Evolutionary conservation across 2,329 filamentous ascomycete species (phyloP).

Genomic region (Phialophora tarda): DNA sequence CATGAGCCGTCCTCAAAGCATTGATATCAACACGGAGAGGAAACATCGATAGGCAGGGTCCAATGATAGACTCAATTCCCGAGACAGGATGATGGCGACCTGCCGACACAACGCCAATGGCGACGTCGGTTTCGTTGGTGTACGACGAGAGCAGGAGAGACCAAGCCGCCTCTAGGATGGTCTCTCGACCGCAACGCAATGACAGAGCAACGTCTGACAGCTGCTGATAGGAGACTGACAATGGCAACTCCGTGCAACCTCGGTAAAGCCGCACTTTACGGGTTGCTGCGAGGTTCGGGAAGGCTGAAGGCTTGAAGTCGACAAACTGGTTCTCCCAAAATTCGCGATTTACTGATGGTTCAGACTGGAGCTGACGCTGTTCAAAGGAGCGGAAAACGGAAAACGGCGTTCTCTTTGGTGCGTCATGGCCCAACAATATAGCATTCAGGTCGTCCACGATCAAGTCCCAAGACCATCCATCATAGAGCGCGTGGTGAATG

Average conservation of each 20-base stretch:
- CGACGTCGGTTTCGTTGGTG: slow-evolving; percentile 67
- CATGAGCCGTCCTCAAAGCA: slow-evolving; percentile 58
- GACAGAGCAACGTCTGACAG: slow-evolving; percentile 48
- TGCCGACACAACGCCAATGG: slow-evolving; percentile 80
- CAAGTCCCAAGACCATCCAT: slow-evolving; percentile 90
- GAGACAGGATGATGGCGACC: slow-evolving; percentile 75
- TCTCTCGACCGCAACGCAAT: slow-evolving; percentile 66
- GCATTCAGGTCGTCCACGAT: slow-evolving; percentile 69
- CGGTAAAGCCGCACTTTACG: not conserved
- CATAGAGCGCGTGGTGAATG: slow-evolving; percentile 84
- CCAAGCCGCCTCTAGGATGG: slow-evolving; percentile 76
- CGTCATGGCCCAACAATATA: slow-evolving; percentile 50
- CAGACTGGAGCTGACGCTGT: slow-evolving; percentile 4
- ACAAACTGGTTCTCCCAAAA: slow-evolving; percentile 75
- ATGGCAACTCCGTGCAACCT: slow-evolving; percentile 34
- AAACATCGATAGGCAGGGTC: slow-evolving; percentile 78
- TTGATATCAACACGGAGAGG: slow-evolving; percentile 71
- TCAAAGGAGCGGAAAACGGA: slow-evolving; percentile 62
- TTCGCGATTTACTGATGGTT: slow-evolving; percentile 5
- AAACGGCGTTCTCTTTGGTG: slow-evolving; percentile 63
- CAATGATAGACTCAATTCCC: slow-evolving; percentile 74
- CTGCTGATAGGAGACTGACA: slow-evolving; percentile 43
- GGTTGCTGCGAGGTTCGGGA: slow-evolving; percentile 53
- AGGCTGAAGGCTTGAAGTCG: slow-evolving; percentile 58
- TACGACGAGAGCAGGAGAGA: slow-evolving; percentile 70